Evolutionary conservation across 805 yeast genomes (phyloP).

Genomic region (Yamadazyma laniorum): DNA sequence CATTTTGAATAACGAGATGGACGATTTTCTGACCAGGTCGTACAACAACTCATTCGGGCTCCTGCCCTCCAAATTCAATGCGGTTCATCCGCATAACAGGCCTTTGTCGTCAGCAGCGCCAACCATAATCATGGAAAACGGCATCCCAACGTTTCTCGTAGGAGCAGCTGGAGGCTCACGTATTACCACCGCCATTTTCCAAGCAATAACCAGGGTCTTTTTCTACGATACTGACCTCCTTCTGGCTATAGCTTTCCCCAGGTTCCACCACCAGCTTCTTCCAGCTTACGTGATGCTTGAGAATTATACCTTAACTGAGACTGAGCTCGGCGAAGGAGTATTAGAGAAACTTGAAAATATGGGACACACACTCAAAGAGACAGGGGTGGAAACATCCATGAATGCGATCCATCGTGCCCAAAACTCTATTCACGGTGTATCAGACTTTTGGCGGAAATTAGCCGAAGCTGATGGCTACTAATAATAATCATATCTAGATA

Average conservation of each 20-base stretch:
- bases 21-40: conserved; percentile 80
- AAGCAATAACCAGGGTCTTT: conserved; percentile 68
- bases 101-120: conserved; percentile 88
- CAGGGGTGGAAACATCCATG: conserved; percentile 42
- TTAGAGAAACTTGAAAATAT: conserved; percentile 39
- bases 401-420: conserved; percentile 50
- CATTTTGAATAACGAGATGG: conserved; percentile 88
- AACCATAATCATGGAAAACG: conserved; percentile 52
- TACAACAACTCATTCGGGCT: conserved; percentile 74
- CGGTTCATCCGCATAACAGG: conserved; percentile 69
- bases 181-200: conserved; percentile 78
- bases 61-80: conserved; percentile 78
- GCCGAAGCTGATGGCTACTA: conserved; percentile 71
- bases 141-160: conserved; percentile 58
- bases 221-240: conserved; percentile 58
- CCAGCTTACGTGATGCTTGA: conserved; percentile 72
- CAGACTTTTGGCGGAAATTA: conserved; percentile 87
- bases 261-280: conserved; percentile 85
- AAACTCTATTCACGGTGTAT: conserved; percentile 59
- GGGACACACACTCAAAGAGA: conserved; percentile 32
- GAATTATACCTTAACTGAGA: conserved; percentile 37
- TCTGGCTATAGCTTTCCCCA: conserved; percentile 72
- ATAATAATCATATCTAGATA: too few relatives aligned
- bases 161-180: conserved; percentile 97
- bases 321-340: conserved; percentile 26